phyloP scores from a whole-genome alignment of 129 eudicot species.

The Logfia minima region DNA sequence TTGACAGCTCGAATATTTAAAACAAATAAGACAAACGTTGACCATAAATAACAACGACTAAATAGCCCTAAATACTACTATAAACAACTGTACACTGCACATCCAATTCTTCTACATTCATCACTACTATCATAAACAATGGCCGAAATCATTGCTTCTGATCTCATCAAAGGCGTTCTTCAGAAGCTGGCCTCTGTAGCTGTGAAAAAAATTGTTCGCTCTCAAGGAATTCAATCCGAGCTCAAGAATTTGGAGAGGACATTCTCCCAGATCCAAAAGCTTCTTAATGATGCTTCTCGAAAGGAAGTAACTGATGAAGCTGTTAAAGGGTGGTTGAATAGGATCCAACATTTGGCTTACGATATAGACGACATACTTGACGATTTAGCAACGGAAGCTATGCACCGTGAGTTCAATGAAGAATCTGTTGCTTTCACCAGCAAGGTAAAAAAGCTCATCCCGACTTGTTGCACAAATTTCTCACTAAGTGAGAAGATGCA shows the following conservation, averaged over 20 bases:
- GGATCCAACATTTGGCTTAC: slow-evolving; percentile 13
- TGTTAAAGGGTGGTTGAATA: slow-evolving; percentile 7
- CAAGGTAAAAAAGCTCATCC: slow-evolving; percentile 17
- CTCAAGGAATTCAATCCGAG: background rate
- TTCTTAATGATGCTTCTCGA: slow-evolving; percentile 18
- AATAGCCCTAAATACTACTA: no score
- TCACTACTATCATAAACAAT: background rate
- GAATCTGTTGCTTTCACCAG: background rate
- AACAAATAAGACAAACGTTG: no score
- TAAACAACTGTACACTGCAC: no score
- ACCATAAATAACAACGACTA: no score
- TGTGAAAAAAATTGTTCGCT: background rate
- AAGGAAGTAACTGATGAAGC: background rate
- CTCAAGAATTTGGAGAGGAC: background rate
- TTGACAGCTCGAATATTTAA: no score
- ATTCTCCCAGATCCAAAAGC: background rate
- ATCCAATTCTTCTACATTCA: no score
- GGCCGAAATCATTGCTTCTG: slow-evolving; percentile 3
- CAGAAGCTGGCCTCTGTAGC: background rate
- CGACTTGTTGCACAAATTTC: slow-evolving; percentile 11
- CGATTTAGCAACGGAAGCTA: background rate
- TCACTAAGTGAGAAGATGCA: background rate
- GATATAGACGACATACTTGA: slow-evolving; percentile 16
- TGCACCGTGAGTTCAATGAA: background rate
- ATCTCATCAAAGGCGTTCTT: background rate